A percentile compares a stretch with the other conserved stretches of the same genome.
phyloP scores from a whole-genome alignment of 2,329 filamentous ascomycete species.

The Blastomyces percursus region DNA sequence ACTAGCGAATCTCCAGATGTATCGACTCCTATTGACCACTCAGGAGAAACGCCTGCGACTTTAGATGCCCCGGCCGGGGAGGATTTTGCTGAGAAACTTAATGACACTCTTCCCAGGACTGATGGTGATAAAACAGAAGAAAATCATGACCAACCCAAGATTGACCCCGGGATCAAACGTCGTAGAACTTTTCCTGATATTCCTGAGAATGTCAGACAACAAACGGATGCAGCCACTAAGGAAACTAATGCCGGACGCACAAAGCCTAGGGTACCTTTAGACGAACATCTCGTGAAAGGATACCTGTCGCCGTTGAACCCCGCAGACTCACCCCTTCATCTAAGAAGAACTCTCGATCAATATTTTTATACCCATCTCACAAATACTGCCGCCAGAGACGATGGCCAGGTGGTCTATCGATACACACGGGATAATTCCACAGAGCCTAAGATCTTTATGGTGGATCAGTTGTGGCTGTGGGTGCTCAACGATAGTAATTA shows the following conservation, averaged over 20 bases:
- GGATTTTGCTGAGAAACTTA: neutral
- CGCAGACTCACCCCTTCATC: neutral
- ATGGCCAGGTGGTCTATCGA: constrained; percentile 54
- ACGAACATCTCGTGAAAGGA: constrained; percentile 3
- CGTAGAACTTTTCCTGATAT: neutral
- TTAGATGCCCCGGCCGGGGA: neutral
- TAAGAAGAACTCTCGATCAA: constrained; percentile 48
- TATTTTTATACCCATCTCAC: constrained; percentile 54
- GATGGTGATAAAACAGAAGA: neutral
- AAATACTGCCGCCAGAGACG: constrained; percentile 45
- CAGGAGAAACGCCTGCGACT: too few relatives aligned
- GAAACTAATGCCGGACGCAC: neutral
- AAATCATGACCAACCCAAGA: neutral
- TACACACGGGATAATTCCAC: constrained; percentile 36
- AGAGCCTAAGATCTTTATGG: constrained; percentile 55
- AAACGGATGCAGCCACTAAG: neutral
- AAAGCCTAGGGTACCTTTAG: neutral
- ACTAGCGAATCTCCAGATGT: neutral
- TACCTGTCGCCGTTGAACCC: neutral
- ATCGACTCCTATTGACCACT: neutral
- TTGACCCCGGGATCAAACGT: neutral
- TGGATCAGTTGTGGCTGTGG: constrained; percentile 60
- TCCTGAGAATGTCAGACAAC: neutral
- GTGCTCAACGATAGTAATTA: constrained; percentile 36
- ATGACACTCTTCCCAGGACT: neutral